Conservation (phyloP, 2,329 filamentous ascomycete species). For the Byssochlamys sp. region DNA sequence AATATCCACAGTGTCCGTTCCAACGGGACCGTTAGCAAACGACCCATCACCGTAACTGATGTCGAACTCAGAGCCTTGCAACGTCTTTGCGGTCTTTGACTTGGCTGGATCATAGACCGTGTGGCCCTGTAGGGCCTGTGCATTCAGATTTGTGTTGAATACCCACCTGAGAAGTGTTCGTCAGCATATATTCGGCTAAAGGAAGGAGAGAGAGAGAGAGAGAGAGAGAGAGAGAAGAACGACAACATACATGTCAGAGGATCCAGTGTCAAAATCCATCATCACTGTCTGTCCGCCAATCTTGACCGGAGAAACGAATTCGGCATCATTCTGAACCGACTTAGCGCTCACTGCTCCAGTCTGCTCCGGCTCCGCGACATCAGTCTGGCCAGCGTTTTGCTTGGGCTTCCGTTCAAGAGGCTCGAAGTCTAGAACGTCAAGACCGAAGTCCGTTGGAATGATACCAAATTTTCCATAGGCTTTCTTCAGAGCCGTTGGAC, state of each 20-base stretch:
- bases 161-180: constrained; percentile 47
- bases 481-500: constrained; percentile 53
- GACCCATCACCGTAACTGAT: constrained; percentile 63
- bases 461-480: constrained; percentile 61
- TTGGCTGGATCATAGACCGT: constrained; percentile 45
- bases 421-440: constrained; percentile 27
- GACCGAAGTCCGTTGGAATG: constrained; percentile 33
- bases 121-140: constrained; percentile 41
- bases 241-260: constrained; percentile 53
- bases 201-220: background rate
- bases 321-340: constrained; percentile 55
- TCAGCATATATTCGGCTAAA: constrained; percentile 1
- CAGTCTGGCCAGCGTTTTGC: constrained; percentile 16
- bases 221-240: background rate
- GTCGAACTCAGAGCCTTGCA: constrained; percentile 47
- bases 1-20: constrained; percentile 57
- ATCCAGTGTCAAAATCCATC: constrained; percentile 68
- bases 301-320: constrained; percentile 61
- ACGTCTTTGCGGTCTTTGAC: constrained; percentile 41
- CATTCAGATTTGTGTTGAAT: constrained; percentile 53
- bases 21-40: constrained; percentile 52
- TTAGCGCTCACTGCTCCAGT: constrained; percentile 55
- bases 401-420: constrained; percentile 17
- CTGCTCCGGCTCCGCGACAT: constrained; percentile 20
- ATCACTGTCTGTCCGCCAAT: constrained; percentile 60